phyloP scores from a whole-genome alignment of 345 rosid genomes.

The Hibiscus mutabilis region DNA sequence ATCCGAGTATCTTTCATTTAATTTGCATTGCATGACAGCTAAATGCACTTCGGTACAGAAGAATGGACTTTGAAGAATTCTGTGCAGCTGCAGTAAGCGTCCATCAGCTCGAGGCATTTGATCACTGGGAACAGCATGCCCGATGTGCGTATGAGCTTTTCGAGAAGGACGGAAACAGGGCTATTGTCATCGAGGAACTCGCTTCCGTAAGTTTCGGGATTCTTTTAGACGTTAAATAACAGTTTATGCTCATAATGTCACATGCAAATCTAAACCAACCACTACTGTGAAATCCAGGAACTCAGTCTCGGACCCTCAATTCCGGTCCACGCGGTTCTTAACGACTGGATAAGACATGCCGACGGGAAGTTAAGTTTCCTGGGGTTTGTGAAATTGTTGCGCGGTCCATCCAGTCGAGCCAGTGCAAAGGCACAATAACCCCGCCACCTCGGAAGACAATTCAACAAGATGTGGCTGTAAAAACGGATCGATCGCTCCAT shows the following conservation, averaged over 20 bases:
- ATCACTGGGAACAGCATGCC: not conserved
- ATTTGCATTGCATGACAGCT: slow-evolving; percentile 43
- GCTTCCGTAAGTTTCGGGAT: not conserved
- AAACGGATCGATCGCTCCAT: not conserved
- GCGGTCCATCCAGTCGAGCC: not conserved
- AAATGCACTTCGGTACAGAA: slow-evolving; percentile 71
- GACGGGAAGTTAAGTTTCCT: not conserved
- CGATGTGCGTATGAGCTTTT: not conserved
- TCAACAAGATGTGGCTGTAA: not conserved
- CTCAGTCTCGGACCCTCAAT: not conserved
- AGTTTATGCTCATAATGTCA: not conserved
- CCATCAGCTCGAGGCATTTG: not conserved
- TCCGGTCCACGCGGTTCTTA: not conserved
- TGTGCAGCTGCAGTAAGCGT: not conserved
- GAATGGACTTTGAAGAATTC: slow-evolving; percentile 42
- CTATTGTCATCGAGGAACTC: not conserved
- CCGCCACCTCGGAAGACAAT: not conserved
- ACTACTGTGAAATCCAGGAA: not conserved
- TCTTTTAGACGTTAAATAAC: not conserved
- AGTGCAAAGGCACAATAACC: not conserved
- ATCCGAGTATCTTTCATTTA: slow-evolving; percentile 7
- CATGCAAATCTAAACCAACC: not conserved
- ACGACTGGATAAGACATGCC: not conserved
- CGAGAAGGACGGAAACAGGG: not conserved
- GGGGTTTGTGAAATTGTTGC: not conserved